Conservation (phyloP, 495 filamentous ascomycete species). For the Pyrenula massariospora region DNA sequence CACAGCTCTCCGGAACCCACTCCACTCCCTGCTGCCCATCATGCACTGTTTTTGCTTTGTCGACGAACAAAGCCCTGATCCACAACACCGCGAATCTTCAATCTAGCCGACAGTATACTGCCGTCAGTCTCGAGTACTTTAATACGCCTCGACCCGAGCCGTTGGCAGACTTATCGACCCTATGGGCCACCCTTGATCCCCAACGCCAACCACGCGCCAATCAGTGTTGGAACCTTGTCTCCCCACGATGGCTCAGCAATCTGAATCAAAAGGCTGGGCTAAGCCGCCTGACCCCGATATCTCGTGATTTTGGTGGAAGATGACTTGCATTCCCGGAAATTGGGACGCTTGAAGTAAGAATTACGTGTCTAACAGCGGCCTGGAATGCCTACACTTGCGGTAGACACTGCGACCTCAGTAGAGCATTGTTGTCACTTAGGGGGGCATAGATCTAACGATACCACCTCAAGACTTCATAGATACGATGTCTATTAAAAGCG, state of each 20-base stretch:
- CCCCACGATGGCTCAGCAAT: background rate
- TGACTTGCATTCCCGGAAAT: no score
- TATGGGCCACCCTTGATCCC: background rate
- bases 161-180: background rate
- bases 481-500: no score
- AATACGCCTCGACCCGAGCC: background rate
- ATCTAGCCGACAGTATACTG: background rate
- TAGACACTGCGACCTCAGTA: no score
- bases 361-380: no score
- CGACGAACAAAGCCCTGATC: background rate
- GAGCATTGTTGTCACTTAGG: no score
- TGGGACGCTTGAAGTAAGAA: no score
- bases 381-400: no score
- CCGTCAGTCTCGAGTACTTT: background rate
- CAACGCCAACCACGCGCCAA: background rate
- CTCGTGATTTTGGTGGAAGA: no score
- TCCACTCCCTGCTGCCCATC: background rate
- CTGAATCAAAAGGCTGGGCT: background rate
- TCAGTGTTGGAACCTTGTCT: background rate
- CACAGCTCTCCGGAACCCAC: background rate
- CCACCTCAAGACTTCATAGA: no score
- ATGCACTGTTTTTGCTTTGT: background rate
- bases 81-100: background rate
- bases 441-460: no score
- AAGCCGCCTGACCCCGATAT: no score